Evolutionary conservation across 2,329 filamentous ascomycete genomes (phyloP), one percentile per base, ranked within the genome.

Genomic region (Acephala macrosclerotiorum): DNA sequence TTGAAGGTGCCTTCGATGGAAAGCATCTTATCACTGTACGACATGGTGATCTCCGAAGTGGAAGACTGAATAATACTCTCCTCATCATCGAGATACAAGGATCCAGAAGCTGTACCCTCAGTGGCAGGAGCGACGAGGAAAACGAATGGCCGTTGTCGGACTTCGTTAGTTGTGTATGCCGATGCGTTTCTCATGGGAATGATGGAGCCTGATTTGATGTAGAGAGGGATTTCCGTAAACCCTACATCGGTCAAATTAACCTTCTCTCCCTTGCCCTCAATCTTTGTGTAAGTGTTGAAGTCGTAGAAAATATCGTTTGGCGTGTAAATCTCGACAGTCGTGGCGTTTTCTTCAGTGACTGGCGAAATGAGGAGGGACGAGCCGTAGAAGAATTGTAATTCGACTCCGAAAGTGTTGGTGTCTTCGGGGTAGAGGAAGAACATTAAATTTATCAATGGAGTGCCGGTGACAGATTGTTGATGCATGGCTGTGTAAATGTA

Each of bases 81-180:
- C 12, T 92, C 93, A 67, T 96, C 92, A 71, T 96, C 93, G 5
- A 95, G 79, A 75, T 94, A 95, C 63, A 96, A 80, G 59, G 82
- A 81, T 0, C 93, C 93, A 1, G 74, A 77, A 0, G 93, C 92
- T 9, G 80, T 85, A 3, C 89, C 90, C 57, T 89, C 80, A 0
- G 75, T 73, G 7, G 84, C 87, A 0, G 91, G 84, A 0, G 91
- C 89, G 56, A 96, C 83, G 36, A 95, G 73, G 58, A 96, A 79
- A 74, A 89, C 84, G 79, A 95, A 95, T 69, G 88, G 82, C 71
- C 90, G 82, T 69, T 85, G 82, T 53, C 90, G 83, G 47, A 91
- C 79, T 51, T 84, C 85, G 0, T 82, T 83, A 0, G 89, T 92
- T 0, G 90, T 92, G 78, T 87, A 87, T 40, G 85, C 84, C 14